Base-by-base conservation (phyloP, 1,139 yeast genomes). In the Taiozyma onychis region DNA sequence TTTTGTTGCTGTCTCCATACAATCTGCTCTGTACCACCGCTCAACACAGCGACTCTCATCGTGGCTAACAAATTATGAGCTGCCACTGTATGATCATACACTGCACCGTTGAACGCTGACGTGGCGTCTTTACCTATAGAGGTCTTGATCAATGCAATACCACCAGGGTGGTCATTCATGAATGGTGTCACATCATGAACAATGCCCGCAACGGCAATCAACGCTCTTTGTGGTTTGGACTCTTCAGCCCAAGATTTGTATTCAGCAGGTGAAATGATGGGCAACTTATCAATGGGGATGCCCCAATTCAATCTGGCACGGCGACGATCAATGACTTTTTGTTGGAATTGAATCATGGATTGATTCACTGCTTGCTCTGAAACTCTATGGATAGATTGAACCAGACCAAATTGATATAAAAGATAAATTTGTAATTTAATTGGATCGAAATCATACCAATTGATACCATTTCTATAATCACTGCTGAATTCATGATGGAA, bases 81-180 rank as follows among this genome's bases (percentile, higher is more conserved):
- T 56, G 99, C 99, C 65, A 91, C 93, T 44, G 97, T 88, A 72
- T 93, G 99, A 49, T 88, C 85, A 70, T 93, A 93, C 44, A 93
- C 99, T 65, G 97, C 98, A 65, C 99, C 99, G 68, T 90, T 90
- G 78, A 93, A 93, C 3, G 96, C 98, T 64, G 88, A 88, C 41
- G 98, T 90, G 47, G 97, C 97, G 70, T 93, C 99, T 72, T 89
- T 91, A 65, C 98, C 98, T 53, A 81, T 81, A 1, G 87, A 78
- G 0, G 87, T 80, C 52, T 72, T 73, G 32, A 84, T 73, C 47
- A 84, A 67, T 1, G 84, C 79, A 2, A 77, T 63, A 0, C 90
- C 90, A 45, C 90, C 90, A 0, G 90, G 90, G 59, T 84, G 90
- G 58, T 83, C 86, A 53, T 78, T 77, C 68, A 83, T 79, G 59